Percentiles rank a stretch among this genome's conserved stretches.
Evolutionary conservation across 2,329 filamentous ascomycete genomes (phyloP).

Genomic region (Penicillium vulpinum): DNA sequence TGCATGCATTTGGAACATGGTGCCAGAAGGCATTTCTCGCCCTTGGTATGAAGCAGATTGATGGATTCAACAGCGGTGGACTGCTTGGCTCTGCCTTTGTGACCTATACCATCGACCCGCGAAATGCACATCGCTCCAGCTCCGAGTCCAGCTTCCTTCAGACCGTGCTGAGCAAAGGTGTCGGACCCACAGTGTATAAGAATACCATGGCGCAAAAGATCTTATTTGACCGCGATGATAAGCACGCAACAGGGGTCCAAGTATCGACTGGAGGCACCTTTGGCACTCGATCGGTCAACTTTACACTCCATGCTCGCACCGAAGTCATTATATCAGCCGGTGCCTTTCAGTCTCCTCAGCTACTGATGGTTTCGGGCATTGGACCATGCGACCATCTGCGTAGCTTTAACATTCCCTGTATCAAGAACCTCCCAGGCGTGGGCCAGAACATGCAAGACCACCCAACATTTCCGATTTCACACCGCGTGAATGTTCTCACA

Average conservation of each 20-base stretch:
- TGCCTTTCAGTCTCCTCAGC: conserved; percentile 1
- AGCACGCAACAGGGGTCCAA: conserved; percentile 24
- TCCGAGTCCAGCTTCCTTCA: conserved; percentile 26
- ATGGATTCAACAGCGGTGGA: conserved; percentile 32
- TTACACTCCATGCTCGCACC: conserved; percentile 18
- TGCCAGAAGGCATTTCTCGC: conserved; percentile 23
- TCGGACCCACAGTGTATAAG: conserved; percentile 33
- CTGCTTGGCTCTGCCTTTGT: conserved; percentile 26
- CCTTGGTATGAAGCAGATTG: conserved; percentile 28
- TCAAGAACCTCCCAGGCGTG: conserved; percentile 23
- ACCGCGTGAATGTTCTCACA: conserved; percentile 39
- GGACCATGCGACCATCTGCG: conserved; percentile 22
- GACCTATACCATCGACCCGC: conserved; percentile 34
- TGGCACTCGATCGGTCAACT: conserved; percentile 13
- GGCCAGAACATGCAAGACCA: conserved; percentile 49
- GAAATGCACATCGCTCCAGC: conserved; percentile 22
- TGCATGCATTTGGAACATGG: conserved; percentile 31
- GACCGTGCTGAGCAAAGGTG: conserved; percentile 25
- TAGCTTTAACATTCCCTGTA: conserved; percentile 14
- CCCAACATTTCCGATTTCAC: conserved; percentile 33
- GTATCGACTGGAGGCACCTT: conserved; percentile 18
- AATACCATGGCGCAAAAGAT: conserved; percentile 38
- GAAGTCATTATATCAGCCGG: conserved; percentile 20
- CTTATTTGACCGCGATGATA: conserved; percentile 35
- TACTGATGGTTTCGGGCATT: conserved; percentile 16